Percentiles rank a stretch among this genome's conserved stretches.
phyloP scores from a whole-genome alignment of 805 yeast genomes.

The Candida suzukii region DNA sequence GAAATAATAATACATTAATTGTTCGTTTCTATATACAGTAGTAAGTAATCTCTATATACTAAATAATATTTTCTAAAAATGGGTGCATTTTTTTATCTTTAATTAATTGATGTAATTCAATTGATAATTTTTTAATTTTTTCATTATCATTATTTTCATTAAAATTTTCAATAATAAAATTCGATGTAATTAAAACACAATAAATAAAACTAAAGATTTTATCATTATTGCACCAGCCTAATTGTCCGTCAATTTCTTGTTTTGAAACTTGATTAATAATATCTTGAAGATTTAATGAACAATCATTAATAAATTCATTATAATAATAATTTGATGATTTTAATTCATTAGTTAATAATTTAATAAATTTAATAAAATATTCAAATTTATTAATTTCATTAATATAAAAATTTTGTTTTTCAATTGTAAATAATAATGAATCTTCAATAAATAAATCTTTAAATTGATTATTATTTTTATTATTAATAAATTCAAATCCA shows the following conservation, averaged over 20 bases:
- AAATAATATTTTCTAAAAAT: neutral
- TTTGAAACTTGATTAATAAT: no score
- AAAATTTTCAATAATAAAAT: neutral
- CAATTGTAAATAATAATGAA: constrained; percentile 52
- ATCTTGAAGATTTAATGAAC: neutral
- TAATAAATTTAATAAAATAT: neutral
- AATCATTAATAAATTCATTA: no score
- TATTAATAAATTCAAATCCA: constrained; percentile 3
- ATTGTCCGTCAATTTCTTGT: neutral
- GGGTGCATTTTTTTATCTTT: neutral
- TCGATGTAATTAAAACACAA: neutral
- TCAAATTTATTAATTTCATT: constrained; percentile 29
- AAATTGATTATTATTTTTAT: no score
- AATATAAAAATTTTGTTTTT: constrained; percentile 60
- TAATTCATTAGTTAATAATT: neutral
- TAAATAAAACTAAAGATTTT: neutral
- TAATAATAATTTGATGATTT: no score
- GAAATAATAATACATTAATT: neutral
- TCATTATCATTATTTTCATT: neutral
- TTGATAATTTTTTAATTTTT: no score
- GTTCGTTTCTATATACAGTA: neutral
- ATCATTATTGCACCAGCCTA: neutral
- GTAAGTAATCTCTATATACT: neutral
- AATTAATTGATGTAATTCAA: neutral
- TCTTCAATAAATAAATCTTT: constrained; percentile 13